Percentiles rank a stretch among this genome's conserved stretches.
Conservation (phyloP, 805 yeast species). For the Lipomyces mesembrius region DNA sequence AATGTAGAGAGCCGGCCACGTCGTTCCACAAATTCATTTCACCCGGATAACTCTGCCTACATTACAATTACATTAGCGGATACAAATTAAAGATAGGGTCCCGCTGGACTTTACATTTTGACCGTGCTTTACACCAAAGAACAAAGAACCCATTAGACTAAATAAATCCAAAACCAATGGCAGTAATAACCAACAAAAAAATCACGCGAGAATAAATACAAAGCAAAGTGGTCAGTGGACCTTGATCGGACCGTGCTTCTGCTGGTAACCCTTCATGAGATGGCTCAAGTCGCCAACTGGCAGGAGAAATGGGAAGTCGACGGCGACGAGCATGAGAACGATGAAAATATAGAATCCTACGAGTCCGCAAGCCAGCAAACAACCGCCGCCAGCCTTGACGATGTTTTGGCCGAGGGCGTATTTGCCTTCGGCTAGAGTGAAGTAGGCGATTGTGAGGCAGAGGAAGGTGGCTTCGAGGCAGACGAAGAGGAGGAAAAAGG, state of each 20-base stretch:
- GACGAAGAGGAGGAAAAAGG: constrained; percentile 29
- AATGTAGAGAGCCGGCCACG: no score
- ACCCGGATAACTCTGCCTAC: no score
- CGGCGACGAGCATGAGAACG: constrained; percentile 36
- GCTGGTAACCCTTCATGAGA: constrained; percentile 33
- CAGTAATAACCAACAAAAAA: no score
- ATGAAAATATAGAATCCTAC: constrained; percentile 33
- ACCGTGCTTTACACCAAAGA: no score
- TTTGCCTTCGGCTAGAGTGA: constrained; percentile 15
- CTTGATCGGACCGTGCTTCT: constrained; percentile 34
- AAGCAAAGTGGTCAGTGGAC: no score
- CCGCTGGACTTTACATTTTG: no score
- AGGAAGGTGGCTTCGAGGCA: constrained; percentile 25
- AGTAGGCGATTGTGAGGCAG: constrained; percentile 31
- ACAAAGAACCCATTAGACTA: no score
- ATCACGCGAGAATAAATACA: no score
- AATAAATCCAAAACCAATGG: no score
- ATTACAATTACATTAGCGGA: no score
- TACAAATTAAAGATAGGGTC: no score
- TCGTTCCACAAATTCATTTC: no score
- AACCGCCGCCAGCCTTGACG: constrained; percentile 36
- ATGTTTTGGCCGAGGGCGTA: constrained; percentile 10
- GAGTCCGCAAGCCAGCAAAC: constrained; percentile 28
- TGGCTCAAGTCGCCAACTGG: constrained; percentile 36
- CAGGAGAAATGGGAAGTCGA: constrained; percentile 34